Conservation (phyloP, 176 grass and related monocot species). For the Eragrostis curvula region DNA sequence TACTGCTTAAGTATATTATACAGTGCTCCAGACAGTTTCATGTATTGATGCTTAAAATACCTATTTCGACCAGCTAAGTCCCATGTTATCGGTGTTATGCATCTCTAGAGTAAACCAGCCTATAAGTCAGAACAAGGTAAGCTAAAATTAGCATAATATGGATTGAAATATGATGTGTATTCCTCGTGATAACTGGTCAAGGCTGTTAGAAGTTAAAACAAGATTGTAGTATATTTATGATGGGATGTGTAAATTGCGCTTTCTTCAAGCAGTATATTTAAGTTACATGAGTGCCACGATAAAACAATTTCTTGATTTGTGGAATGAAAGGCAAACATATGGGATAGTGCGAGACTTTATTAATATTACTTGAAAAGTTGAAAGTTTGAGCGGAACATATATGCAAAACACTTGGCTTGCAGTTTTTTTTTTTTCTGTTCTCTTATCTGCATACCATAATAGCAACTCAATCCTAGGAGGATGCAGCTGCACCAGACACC, state of each 20-base stretch:
- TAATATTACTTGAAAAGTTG: background rate
- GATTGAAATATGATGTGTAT: constrained; percentile 10
- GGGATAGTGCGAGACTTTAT: background rate
- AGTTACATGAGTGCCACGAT: background rate
- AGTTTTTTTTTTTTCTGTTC: background rate
- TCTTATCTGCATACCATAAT: background rate
- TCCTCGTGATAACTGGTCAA: constrained; percentile 10
- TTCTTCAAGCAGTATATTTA: background rate
- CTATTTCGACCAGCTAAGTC: background rate
- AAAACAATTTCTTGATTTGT: constrained; percentile 6
- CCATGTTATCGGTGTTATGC: constrained; percentile 5
- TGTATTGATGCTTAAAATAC: constrained; percentile 5
- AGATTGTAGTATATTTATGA: too few species aligned
- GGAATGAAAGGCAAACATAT: background rate
- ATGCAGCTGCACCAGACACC: background rate
- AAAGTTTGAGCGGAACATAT: background rate
- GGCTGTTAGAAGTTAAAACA: background rate
- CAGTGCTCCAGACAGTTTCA: constrained; percentile 3
- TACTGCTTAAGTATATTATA: constrained; percentile 19
- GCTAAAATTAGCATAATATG: constrained; percentile 8
- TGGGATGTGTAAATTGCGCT: background rate
- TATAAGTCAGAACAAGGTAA: background rate
- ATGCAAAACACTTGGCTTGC: background rate
- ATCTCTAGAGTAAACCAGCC: constrained; percentile 13
- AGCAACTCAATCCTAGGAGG: constrained; percentile 6